Base-by-base conservation (phyloP, 1,284 basidiomycete species). In the Grifola frondosa region DNA sequence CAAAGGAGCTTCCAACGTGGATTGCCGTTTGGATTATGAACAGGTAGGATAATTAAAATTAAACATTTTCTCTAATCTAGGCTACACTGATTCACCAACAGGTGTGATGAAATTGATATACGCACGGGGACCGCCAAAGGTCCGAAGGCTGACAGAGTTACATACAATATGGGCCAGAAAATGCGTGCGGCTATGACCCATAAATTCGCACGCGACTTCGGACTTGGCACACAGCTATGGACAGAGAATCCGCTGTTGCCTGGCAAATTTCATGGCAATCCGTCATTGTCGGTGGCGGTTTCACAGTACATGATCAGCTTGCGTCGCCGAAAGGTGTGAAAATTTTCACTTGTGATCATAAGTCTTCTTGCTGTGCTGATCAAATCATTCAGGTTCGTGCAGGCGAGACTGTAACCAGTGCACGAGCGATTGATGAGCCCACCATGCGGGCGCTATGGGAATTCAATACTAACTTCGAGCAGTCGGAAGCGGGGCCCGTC, bases 221-320 rank as follows among this genome's bases (percentile, higher is more conserved):
- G 40, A 13, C 37, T 46, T 11, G 59, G 57, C 6, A 38, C 47
- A 4, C 44, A 49, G 9, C 25, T 38, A 2, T 60, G 53, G 56
- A 48, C 30, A 0, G 48, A 56, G 40, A 47, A 50, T 26, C 24
- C 46, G 7, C 29, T 40, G 3, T 19, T 39, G 0, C 43, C 48
- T 5, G 53, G 55, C 1, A 42, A 30, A 17, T 56, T 17, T 15
- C 39, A 23, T 25, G 53, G 55, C 12, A 58, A 61, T 30, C 59
- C 58, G 13, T 60, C 57, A 0, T 19, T 60, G 7, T 59, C 55
- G 1, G 20, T 42, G 1, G 25, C 28, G 0, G 51, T 61, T 2
- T 53, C 51, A 3, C 48, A 59, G 40, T 61, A 61, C 39, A 61
- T 61, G 59, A 42, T 60, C 11, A 59, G 57, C 29, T 43, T 61